Evolutionary conservation across 768 basidiomycete species (phyloP), one percentile per base, ranked within the genome.

Genomic region (Asterophora lycoperdoides): DNA sequence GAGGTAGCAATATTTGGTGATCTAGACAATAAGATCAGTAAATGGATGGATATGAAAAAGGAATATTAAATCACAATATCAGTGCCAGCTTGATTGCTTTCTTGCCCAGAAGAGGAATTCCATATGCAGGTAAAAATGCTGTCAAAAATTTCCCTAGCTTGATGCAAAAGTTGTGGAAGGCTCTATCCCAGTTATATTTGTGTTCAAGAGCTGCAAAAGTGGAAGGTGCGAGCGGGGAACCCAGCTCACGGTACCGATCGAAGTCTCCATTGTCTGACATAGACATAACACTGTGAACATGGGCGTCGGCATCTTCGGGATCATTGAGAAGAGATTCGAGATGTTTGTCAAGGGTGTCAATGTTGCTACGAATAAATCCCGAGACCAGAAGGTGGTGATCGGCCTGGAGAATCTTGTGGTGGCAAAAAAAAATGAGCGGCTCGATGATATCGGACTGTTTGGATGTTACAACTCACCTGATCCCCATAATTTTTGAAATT

Each of bases 401-500:
- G 5, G 42, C 41, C 17, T 38, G 10, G 9, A 53, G 34, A 8
- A 53, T 48, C 46, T 48, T 17, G 8, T 23, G 38, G 36, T 37
- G n/a, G 19, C 13, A 37, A n/a, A n/a, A n/a, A n/a, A n/a, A n/a
- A n/a, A n/a, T n/a, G n/a, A n/a, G n/a, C n/a, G n/a, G n/a, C n/a
- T n/a, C n/a, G n/a, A n/a, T n/a, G n/a, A n/a, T n/a, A n/a, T n/a
- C n/a, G n/a, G n/a, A n/a, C n/a, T 18, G n/a, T n/a, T n/a, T n/a
- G n/a, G n/a, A n/a, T n/a, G n/a, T n/a, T n/a, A n/a, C n/a, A n/a
- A n/a, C n/a, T n/a, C 41, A 64, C 63, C 61, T 72, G 69, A 13
- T 48, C 23, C 2, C 53, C 62, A 38, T 66, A 53, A 42, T 73
- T 41, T 38, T 66, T 66, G 52, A 65, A 67, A 49, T 72, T 69